Base-by-base conservation (phyloP, 495 filamentous ascomycete genomes). In the Penicillium flavigenum region DNA sequence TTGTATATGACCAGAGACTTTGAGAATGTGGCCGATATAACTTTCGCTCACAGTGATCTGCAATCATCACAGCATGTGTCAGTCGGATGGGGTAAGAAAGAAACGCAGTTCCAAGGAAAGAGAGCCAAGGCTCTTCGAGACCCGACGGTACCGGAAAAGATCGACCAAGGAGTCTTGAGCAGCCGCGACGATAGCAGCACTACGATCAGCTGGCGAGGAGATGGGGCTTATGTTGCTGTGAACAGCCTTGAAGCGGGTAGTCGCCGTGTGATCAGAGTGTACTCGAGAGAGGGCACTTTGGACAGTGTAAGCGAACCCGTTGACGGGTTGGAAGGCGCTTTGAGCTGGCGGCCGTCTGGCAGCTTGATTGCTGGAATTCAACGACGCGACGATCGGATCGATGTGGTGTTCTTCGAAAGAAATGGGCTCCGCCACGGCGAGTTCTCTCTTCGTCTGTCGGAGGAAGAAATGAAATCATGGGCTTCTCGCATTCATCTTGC, bases 71-170 rank as follows among this genome's bases (percentile, higher is more conserved):
- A 89, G 69, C 94, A 98, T 82, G 94, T 98, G 43, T 96, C 92
- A 19, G 94, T 98, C 22, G 94, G 94, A 51, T 98, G 94, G 94
- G 94, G 94, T 58, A 98, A 98, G 77, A 86, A 88, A 67, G 94
- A 98, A 72, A 98, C 94, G 6, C 94, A 98, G 73, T 98, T 98
- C 66, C 88, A 96, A 66, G 94, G 94, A 48, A 92, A 90, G 67
- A 85, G 91, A 64, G 94, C 92, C 36, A 94, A 91, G 68, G 89
- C 89, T 29, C 80, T 98, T 38, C 81, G 88, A 53, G 94, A 98
- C 69, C 94, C 94, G 16, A 98, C 94, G 19, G 87, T 98, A 51
- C 94, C 94, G 0, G 93, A 97, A 71, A 91, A 88, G 69, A 83
- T 96, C 19, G 94, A 97, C 58, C 86, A 90, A 66, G 94, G 94